Percentiles rank a stretch among this genome's conserved stretches.
phyloP scores from a whole-genome alignment of 164 flowering plant species.

The Amborella trichopoda region DNA sequence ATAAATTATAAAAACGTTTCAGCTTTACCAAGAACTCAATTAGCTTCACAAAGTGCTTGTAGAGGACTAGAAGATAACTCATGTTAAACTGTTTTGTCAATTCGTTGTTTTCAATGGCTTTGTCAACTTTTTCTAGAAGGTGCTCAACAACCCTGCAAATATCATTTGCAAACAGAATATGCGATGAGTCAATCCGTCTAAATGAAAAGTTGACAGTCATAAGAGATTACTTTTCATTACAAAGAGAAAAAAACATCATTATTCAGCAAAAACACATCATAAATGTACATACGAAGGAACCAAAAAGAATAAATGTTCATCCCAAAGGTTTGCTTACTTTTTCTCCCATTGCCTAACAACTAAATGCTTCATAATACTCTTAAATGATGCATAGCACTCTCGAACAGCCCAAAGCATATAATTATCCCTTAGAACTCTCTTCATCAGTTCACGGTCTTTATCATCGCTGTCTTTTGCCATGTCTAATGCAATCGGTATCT shows the following conservation, averaged over 20 bases:
- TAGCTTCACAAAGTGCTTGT: constrained; percentile 63
- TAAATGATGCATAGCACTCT: constrained; percentile 84
- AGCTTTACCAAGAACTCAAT: constrained; percentile 49
- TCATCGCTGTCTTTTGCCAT: constrained; percentile 98
- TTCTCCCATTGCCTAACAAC: constrained; percentile 57
- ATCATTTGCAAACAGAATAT: neutral
- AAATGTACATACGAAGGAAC: neutral
- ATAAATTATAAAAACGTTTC: neutral
- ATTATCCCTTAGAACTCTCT: constrained; percentile 49
- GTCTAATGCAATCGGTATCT: constrained; percentile 96
- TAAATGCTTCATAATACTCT: constrained; percentile 44
- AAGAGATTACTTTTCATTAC: too few relatives aligned
- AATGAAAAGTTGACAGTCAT: too few relatives aligned
- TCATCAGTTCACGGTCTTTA: constrained; percentile 65
- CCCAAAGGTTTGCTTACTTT: constrained; percentile 28
- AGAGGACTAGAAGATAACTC: constrained; percentile 75
- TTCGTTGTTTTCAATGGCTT: constrained; percentile 33
- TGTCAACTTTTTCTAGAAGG: constrained; percentile 63
- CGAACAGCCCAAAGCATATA: constrained; percentile 84
- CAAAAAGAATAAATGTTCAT: neutral
- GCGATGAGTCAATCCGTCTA: too few relatives aligned
- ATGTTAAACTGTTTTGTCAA: constrained; percentile 52
- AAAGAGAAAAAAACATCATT: too few relatives aligned
- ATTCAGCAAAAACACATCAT: too few relatives aligned
- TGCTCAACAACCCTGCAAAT: constrained; percentile 47